phyloP scores from a whole-genome alignment of 73 alveolate genomes.

The Paramecium caudatum region DNA sequence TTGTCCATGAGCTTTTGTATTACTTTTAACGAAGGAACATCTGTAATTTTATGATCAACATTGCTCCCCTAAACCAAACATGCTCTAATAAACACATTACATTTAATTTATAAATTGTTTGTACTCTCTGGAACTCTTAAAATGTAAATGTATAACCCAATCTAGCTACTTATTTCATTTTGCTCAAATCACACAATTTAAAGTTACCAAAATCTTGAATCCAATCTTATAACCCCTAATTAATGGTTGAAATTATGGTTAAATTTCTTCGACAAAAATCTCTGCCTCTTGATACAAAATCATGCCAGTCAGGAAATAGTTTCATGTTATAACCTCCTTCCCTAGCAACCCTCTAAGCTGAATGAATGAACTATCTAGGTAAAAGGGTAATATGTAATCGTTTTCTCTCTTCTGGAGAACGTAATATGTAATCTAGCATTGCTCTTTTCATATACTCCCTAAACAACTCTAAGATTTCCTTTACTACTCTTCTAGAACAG shows the following conservation, averaged over 20 bases:
- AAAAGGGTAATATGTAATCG: slow-evolving; percentile 91
- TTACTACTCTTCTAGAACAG: slow-evolving; percentile 80
- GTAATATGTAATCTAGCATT: slow-evolving; percentile 91
- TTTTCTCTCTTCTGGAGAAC: slow-evolving; percentile 97
- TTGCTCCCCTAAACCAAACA: slow-evolving; percentile 96
- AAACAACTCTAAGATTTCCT: slow-evolving; percentile 89
- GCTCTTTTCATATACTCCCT: slow-evolving; percentile 90
- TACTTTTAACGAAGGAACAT: slow-evolving; percentile 83
- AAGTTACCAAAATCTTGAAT: slow-evolving; percentile 80
- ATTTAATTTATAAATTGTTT: slow-evolving; percentile 87
- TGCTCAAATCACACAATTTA: slow-evolving; percentile 76
- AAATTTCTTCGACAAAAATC: slow-evolving; percentile 57
- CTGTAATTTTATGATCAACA: slow-evolving; percentile 90
- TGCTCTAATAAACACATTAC: slow-evolving; percentile 85
- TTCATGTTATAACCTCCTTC: slow-evolving; percentile 92
- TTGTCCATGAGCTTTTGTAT: slow-evolving; percentile 33
- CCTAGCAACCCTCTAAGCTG: slow-evolving; percentile 89
- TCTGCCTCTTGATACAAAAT: slow-evolving; percentile 65
- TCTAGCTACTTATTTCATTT: slow-evolving; percentile 78
- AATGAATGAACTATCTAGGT: slow-evolving; percentile 92
- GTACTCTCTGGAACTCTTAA: slow-evolving; percentile 85
- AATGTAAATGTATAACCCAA: slow-evolving; percentile 88
- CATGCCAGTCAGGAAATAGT: slow-evolving; percentile 87
- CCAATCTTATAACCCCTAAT: slow-evolving; percentile 77
- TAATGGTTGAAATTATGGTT: slow-evolving; percentile 30